Evolutionary conservation across 441 rosid genomes (phyloP).

Genomic region (Macaranga tanarius): DNA sequence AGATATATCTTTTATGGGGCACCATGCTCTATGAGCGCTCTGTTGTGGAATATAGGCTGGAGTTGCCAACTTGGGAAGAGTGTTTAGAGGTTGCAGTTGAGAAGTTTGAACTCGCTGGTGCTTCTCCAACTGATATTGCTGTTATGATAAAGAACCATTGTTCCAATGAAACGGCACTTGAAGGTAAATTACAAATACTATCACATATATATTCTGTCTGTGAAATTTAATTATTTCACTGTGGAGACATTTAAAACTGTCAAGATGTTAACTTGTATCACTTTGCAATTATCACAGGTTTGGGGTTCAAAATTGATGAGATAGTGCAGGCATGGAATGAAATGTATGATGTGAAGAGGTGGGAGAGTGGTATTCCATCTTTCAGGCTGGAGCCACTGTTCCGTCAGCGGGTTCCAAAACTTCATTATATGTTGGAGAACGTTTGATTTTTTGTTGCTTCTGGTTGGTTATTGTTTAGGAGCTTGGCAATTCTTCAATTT

Average conservation of each 20-base stretch:
- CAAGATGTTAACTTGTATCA: conserved; percentile 3
- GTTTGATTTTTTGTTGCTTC: conserved; percentile 30
- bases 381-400: conserved; percentile 92
- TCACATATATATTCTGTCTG: background rate
- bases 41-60: conserved; percentile 78
- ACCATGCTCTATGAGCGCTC: conserved; percentile 91
- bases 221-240: background rate
- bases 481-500: conserved; percentile 28
- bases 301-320: conserved; percentile 95
- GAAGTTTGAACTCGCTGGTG: conserved; percentile 96
- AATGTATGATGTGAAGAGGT: conserved; percentile 94
- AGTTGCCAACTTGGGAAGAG: conserved; percentile 88
- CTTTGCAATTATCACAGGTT: conserved; percentile 39
- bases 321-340: conserved; percentile 98
- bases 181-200: conserved; percentile 49
- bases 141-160: conserved; percentile 94
- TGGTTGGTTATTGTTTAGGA: conserved; percentile 22
- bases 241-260: background rate
- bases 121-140: conserved; percentile 84
- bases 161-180: conserved; percentile 67
- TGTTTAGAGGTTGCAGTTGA: conserved; percentile 92
- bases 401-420: conserved; percentile 74
- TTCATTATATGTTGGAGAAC: conserved; percentile 73
- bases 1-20: conserved; percentile 92
- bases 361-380: conserved; percentile 89